Percentiles rank a stretch among this genome's conserved stretches.
phyloP scores from a whole-genome alignment of 176 grass and related monocot genomes.

The Lolium perenne region DNA sequence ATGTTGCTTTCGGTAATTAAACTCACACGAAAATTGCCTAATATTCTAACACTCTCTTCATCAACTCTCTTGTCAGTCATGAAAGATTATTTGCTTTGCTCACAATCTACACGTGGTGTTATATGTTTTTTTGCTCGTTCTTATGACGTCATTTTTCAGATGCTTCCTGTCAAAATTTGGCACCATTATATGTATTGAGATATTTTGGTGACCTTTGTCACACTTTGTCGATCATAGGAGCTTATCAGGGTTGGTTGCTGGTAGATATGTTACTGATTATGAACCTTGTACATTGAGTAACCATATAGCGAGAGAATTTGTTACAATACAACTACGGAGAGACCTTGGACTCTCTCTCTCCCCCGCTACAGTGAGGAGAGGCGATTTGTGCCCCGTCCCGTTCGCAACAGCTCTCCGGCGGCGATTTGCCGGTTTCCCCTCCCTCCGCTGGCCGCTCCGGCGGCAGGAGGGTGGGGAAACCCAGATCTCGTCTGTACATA shows the following conservation, averaged over 20 bases:
- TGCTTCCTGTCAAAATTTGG: conserved; percentile 12
- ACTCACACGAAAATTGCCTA: no score
- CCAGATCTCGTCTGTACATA: no score
- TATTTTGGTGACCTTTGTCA: background rate
- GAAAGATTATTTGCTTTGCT: conserved; percentile 30
- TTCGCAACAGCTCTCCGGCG: no score
- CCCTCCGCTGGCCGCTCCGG: no score
- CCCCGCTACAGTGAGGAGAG: no score
- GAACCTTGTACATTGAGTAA: background rate
- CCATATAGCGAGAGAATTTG: background rate
- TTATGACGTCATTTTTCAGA: background rate
- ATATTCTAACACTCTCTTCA: background rate
- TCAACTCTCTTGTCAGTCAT: background rate
- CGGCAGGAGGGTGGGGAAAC: no score
- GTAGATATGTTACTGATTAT: background rate
- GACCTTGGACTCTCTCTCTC: no score
- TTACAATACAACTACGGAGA: no score
- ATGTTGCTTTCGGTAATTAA: no score
- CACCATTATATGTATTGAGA: background rate
- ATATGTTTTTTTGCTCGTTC: background rate
- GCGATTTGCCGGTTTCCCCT: no score
- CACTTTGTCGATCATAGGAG: background rate
- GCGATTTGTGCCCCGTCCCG: no score
- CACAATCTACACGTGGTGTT: background rate
- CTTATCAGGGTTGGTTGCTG: background rate